Evolutionary conservation across 2,329 filamentous ascomycete species (phyloP).

Genomic region (Cladosporium velox): DNA sequence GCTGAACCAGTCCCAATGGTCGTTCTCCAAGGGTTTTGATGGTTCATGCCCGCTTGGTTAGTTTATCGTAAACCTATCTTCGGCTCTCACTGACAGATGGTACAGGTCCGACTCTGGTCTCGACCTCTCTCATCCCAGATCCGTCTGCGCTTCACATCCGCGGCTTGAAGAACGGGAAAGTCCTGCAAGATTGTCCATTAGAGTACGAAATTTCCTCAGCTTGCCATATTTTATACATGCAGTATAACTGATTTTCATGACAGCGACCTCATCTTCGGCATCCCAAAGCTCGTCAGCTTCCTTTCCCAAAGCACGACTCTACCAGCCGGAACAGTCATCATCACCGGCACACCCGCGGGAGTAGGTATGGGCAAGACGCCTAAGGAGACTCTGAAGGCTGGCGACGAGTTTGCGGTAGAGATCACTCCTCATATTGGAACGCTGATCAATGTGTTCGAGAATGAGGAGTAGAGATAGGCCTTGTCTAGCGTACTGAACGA

Average conservation of each 20-base stretch:
- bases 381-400: neutral
- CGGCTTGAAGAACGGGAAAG: neutral
- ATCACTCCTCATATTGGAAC: neutral
- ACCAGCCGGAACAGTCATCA: slow-evolving; percentile 45
- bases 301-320: slow-evolving; percentile 47
- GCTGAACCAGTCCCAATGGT: slow-evolving; percentile 57
- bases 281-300: slow-evolving; percentile 41
- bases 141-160: neutral
- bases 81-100: neutral
- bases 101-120: neutral
- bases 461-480: neutral
- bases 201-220: neutral
- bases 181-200: slow-evolving; percentile 1
- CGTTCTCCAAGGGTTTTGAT: slow-evolving; percentile 62
- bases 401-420: slow-evolving; percentile 1
- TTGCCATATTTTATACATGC: neutral
- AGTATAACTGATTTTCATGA: neutral
- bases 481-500: neutral
- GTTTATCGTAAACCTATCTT: neutral
- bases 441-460: neutral
- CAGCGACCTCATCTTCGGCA: neutral
- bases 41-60: slow-evolving; percentile 55
- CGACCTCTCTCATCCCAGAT: neutral
- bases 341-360: slow-evolving; percentile 48
- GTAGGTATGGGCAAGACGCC: slow-evolving; percentile 33